Evolutionary conservation across 352 stramenopile species (phyloP), one percentile per base, ranked within the genome.

Genomic region (Saprolegnia diclina): DNA sequence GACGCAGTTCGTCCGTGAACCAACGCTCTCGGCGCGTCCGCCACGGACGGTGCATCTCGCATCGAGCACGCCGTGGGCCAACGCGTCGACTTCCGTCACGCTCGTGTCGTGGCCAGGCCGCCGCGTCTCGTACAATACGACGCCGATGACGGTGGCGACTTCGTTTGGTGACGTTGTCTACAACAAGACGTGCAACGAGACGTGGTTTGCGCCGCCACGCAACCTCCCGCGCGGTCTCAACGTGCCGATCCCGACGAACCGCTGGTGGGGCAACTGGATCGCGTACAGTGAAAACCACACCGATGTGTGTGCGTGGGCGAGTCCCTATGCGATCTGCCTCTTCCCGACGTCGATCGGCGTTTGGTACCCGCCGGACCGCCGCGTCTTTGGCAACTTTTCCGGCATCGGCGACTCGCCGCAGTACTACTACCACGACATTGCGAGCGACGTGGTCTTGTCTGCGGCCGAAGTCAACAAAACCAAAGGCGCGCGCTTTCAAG

Each of bases 361-460:
- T 26, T 85, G 66, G 62, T 89, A 91, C 44, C 79, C 81, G 69
- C 83, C 79, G 71, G 67, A 67, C 42, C 83, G 71, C 45, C 81
- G 83, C 40, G 76, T 85, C 22, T 82, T 71, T 42, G 80, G 79
- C 46, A 80, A 78, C 13, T 78, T 32, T 35, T 83, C 83, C 7
- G 81, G 81, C 52, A 89, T 88, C 64, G 77, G 73, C 19, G 72
- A 74, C 14, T 76, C 82, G 9, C 66, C 75, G 65, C 78, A 79
- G 61, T 88, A 78, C 72, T 90, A 90, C 64, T 71, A 73, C 9
- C 81, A 90, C 57, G 75, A 74, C 38, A 74, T 81, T 65, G 72
- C 78, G 18, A 77, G 68, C 45, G 78, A 89, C 44, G 74, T 88
- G 61, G 44, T 84, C 59, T 83, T 88, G 64, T 83, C 78, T 6